phyloP scores from a whole-genome alignment of 129 eudicot genomes.

The Erigeron canadensis region DNA sequence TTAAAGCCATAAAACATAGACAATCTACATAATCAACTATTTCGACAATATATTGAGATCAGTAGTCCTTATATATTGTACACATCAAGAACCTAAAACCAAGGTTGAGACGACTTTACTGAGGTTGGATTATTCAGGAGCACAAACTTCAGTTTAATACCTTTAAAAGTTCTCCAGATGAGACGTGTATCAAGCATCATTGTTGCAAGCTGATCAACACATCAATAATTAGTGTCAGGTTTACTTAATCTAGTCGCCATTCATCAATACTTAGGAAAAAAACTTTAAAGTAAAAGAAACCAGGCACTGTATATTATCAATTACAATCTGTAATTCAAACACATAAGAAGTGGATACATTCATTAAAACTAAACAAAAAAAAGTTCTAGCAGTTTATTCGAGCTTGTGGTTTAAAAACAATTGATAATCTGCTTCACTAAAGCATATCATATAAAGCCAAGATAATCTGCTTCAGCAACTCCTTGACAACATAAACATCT shows the following conservation, averaged over 20 bases:
- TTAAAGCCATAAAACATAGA: constrained; percentile 3
- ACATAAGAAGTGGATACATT: background rate
- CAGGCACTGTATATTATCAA: background rate
- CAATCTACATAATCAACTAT: background rate
- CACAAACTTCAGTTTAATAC: constrained; percentile 14
- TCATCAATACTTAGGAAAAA: background rate
- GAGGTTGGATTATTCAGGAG: background rate
- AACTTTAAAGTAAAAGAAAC: background rate
- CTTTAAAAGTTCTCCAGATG: constrained; percentile 5
- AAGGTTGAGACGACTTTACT: background rate
- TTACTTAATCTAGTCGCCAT: constrained; percentile 8
- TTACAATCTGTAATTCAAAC: background rate
- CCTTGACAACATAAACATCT: constrained; percentile 17
- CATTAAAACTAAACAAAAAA: background rate
- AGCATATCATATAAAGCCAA: background rate
- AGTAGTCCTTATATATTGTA: background rate
- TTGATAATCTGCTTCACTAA: constrained; percentile 12
- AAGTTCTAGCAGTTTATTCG: constrained; percentile 5
- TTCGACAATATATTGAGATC: background rate
- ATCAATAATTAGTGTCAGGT: constrained; percentile 24
- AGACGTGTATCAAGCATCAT: constrained; percentile 46
- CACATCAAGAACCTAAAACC: constrained; percentile 15
- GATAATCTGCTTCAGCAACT: constrained; percentile 22
- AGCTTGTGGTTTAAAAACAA: background rate
- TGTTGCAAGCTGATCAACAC: constrained; percentile 59